Evolutionary conservation across 768 basidiomycete species (phyloP).

Genomic region (Phaffia tasmanica): DNA sequence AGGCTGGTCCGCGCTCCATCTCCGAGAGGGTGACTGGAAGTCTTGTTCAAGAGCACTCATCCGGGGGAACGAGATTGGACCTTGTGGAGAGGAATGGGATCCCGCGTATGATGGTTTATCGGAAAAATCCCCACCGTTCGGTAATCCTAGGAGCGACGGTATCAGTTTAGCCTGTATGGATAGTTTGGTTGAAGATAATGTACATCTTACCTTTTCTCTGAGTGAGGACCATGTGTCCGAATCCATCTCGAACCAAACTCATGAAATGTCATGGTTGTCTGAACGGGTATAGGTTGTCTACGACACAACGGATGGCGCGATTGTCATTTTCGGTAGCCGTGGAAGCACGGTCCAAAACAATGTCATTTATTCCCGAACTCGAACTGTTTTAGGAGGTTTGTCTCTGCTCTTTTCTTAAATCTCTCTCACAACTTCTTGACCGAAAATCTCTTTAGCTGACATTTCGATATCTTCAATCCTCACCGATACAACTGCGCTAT

Average conservation of each 20-base stretch:
- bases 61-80: conserved; percentile 37
- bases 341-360: conserved; percentile 35
- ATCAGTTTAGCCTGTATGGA: conserved; percentile 40
- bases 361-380: conserved; percentile 33
- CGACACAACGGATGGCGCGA: conserved; percentile 38
- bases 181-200: conserved; percentile 36
- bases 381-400: conserved; percentile 37
- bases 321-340: conserved; percentile 37
- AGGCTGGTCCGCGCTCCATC: conserved; percentile 39
- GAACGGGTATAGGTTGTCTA: conserved; percentile 32
- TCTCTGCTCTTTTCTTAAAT: not conserved
- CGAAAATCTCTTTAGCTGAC: not conserved
- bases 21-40: conserved; percentile 37
- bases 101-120: conserved; percentile 36
- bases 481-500: not conserved
- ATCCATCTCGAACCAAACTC: not conserved
- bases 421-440: not conserved
- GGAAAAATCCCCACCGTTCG: conserved; percentile 31
- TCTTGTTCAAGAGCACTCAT: conserved; percentile 34
- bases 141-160: conserved; percentile 37
- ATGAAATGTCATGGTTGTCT: not conserved
- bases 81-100: conserved; percentile 40
- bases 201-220: conserved; percentile 25
- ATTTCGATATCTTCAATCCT: not conserved
- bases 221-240: not conserved